These are phyloP conservation scores for Corynespora cassiicola DNA, from an alignment of 2,329 filamentous ascomycete species.

Conservation along the genomic window DNA sequence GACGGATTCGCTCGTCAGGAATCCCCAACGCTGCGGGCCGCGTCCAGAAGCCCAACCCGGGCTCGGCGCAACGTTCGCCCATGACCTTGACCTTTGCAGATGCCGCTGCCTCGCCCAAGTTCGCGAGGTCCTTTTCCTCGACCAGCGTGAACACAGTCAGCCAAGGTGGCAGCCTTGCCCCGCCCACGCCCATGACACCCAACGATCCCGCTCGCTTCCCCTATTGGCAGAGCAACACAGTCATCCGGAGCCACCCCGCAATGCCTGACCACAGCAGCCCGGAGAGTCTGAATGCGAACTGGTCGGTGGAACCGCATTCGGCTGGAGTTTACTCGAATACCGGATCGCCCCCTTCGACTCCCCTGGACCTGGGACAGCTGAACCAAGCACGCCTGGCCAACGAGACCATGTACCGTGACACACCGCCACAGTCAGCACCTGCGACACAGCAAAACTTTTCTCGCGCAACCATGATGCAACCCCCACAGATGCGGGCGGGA, in stretches of 20 bases:
- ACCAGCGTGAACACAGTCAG: constrained; percentile 44
- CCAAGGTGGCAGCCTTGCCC: constrained; percentile 50
- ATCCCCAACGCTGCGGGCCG: constrained; percentile 52
- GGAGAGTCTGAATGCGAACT: constrained; percentile 43
- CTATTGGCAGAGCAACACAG: constrained; percentile 48
- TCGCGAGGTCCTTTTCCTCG: constrained; percentile 46
- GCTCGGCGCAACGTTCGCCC: constrained; percentile 57
- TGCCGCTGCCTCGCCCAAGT: constrained; percentile 55
- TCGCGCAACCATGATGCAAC: constrained; percentile 42
- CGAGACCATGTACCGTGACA: constrained; percentile 50
- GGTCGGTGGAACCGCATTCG: constrained; percentile 45
- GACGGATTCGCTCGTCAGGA: constrained; percentile 56
- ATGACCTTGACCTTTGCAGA: constrained; percentile 54
- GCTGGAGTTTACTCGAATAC: constrained; percentile 38
- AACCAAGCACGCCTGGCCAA: constrained; percentile 37
- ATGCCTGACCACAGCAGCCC: constrained; percentile 48
- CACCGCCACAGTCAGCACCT: constrained; percentile 58
- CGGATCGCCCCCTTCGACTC: constrained; percentile 56
- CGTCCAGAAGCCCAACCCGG: constrained; percentile 53
- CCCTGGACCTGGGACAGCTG: constrained; percentile 40
- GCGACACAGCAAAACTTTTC: constrained; percentile 57
- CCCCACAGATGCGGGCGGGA: constrained; percentile 37
- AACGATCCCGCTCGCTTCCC: constrained; percentile 47
- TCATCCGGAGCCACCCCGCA: constrained; percentile 33
- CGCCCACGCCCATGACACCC: constrained; percentile 57